Base-by-base conservation (phyloP, 2,329 filamentous ascomycete species). In the Colletotrichum godetiae region DNA sequence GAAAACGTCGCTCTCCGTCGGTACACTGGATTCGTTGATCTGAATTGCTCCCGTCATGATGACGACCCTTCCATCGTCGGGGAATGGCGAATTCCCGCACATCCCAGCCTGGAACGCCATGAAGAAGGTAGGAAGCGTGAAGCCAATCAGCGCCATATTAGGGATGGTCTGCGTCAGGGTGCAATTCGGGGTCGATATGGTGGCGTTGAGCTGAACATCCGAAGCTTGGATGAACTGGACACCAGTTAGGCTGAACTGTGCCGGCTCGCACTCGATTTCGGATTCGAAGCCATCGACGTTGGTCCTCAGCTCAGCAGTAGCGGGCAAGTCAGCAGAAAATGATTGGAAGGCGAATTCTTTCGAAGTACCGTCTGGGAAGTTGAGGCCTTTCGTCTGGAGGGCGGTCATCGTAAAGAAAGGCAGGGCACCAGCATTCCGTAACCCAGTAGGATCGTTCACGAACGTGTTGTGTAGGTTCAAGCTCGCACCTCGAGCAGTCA, bases 241-340 rank as follows among this genome's bases (percentile, higher is more conserved):
- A 1, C 76, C 76, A 1, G 76, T 76, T 8, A 83, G 56, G 5
- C 74, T 71, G 19, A 80, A 31, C 49, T 79, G 61, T 1, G 80
- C 82, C 11, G 73, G 56, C 15, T 80, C 76, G 37, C 83, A 85
- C 0, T 79, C 78, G 5, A 85, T 74, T 0, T 75, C 75, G 5
- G 78, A 77, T 5, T 78, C 74, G 19, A 84, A 82, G 5, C 83
- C 82, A 33, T 83, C 79, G 1, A 85, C 82, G 0, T 75, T 78
- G 5, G 81, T 80, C 19, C 75, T 76, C 10, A 83, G 64, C 15
- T 78, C 76, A 19, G 75, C 80, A 22, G 75, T 74, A 1, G 66
- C 62, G 0, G 77, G 66, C 15, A 78, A 60, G 22, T 79, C 71
- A 12, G 78, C 73, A 6, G 73, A 59, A 46, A 85, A 84, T 2